These are phyloP conservation scores for Sphaceloma murrayae DNA, from an alignment of 2,329 filamentous ascomycete species.

Conservation along the genomic window DNA sequence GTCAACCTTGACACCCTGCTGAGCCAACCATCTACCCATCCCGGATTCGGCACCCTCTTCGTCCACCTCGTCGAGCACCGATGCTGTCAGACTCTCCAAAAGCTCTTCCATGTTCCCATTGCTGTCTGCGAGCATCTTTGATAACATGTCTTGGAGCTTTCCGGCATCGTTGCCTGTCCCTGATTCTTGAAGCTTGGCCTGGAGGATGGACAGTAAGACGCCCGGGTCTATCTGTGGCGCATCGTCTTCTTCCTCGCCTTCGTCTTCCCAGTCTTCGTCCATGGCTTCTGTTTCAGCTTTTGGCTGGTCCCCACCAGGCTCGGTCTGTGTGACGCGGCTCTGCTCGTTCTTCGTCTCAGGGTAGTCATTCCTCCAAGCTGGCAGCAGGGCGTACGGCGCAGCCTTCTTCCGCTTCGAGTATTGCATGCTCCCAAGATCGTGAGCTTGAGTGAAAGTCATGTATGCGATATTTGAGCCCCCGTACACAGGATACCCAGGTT, in stretches of 20 bases:
- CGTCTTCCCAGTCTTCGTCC: conserved; percentile 20
- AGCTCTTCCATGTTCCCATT: conserved; percentile 33
- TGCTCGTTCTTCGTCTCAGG: conserved; percentile 7
- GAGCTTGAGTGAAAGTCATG: not conserved
- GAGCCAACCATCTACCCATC: conserved; percentile 27
- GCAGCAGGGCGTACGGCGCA: too few species aligned
- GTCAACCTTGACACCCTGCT: conserved; percentile 26
- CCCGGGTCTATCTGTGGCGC: conserved; percentile 30
- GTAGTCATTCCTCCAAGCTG: too few species aligned
- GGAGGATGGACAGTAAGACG: conserved; percentile 29
- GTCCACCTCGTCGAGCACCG: conserved; percentile 31
- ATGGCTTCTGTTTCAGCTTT: conserved; percentile 18
- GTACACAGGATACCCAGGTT: conserved; percentile 21
- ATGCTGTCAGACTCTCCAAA: conserved; percentile 34
- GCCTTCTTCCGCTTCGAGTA: too few species aligned
- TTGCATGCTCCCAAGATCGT: conserved; percentile 5
- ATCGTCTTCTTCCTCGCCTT: conserved; percentile 17
- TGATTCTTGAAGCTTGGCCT: conserved; percentile 25
- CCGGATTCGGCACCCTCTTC: conserved; percentile 24
- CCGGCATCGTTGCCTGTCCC: conserved; percentile 20
- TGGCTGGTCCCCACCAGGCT: conserved; percentile 10
- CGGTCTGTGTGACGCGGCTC: conserved; percentile 15
- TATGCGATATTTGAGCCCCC: conserved; percentile 18
- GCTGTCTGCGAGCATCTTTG: conserved; percentile 36
- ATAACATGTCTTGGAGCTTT: conserved; percentile 32